Base-by-base conservation (phyloP, 179 eudicot species). In the Gypsophila paniculata region DNA sequence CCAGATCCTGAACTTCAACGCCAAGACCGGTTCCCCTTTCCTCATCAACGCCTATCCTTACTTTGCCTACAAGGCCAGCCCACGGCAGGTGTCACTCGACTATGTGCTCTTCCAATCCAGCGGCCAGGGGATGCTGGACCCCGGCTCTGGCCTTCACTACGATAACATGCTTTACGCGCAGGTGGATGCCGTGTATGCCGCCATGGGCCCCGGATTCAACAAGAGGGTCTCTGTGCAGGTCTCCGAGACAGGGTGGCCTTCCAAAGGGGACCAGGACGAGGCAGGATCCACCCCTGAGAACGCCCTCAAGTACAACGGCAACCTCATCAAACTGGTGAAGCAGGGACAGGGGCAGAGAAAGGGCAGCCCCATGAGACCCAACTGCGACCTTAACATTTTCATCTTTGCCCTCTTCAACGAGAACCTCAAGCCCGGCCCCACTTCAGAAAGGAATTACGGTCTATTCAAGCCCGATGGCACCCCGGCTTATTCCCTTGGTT, bases 171-270 rank as follows among this genome's bases (percentile, higher is more conserved):
- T 93, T 19, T 82, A 82, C 60, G 96, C 98, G 0, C 98, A 93
- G 80, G 84, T 93, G 13, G 98, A 93, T 52, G 98, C 98, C 0
- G 90, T 88, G 4, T 83, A 93, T 52, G 74, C 88, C 0, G 97
- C 98, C 3, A 71, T 93, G 68, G 84, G 82, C 0, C 39, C 76
- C 10, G 46, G 78, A 0, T 89, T 87, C 54, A 87, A 52, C 69
- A 80, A 82, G 75, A 84, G 72, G 5, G 81, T 87, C 11, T 34
- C 78, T 6, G 85, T 93, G 2, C 87, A 87, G 74, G 86, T 93
- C 23, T 90, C 98, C 0, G 96, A 93, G 65, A 90, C 98, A 0
- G 98, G 98, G 3, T 93, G 98, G 98, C 98, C 98, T 42, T 42
- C 46, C 46, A 42, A 42, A 42, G 98, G 98, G 2, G 98, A 93